Conservation (phyloP, 2,329 filamentous ascomycete species). For the Nemania sp. region DNA sequence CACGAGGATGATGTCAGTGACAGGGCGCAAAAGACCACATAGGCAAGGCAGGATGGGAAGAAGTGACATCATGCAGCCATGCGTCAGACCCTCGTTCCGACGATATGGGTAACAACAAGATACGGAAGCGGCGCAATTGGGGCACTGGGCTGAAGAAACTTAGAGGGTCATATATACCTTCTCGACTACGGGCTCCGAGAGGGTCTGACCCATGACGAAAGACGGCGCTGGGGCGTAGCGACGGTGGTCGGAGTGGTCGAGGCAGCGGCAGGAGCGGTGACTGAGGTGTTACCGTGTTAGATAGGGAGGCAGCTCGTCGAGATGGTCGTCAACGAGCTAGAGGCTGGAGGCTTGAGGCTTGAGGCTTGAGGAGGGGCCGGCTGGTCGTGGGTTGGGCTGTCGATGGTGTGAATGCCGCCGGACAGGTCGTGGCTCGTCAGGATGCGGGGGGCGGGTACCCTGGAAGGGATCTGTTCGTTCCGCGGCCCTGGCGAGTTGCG, state of each 20-base stretch:
- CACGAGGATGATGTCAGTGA: constrained; percentile 14
- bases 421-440: constrained; percentile 21
- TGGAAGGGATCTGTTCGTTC: background rate
- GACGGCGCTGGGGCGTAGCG: constrained; percentile 30
- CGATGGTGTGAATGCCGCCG: constrained; percentile 31
- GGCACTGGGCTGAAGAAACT: constrained; percentile 19
- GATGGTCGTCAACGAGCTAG: constrained; percentile 31
- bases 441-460: background rate
- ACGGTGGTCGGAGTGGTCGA: constrained; percentile 31
- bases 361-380: constrained; percentile 28
- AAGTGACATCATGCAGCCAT: constrained; percentile 27
- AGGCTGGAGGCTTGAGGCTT: too few species aligned
- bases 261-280: background rate
- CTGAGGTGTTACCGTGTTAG: background rate
- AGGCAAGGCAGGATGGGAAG: background rate
- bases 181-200: constrained; percentile 97
- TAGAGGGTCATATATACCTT: constrained; percentile 70
- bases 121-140: constrained; percentile 30
- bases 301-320: constrained; percentile 20
- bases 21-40: too few species aligned
- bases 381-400: constrained; percentile 22
- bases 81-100: constrained; percentile 26
- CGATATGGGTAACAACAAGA: constrained; percentile 5
- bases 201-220: constrained; percentile 89
- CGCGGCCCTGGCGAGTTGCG: constrained; percentile 3